Conservation (phyloP, 768 basidiomycete species). For the Vararia minispora region DNA sequence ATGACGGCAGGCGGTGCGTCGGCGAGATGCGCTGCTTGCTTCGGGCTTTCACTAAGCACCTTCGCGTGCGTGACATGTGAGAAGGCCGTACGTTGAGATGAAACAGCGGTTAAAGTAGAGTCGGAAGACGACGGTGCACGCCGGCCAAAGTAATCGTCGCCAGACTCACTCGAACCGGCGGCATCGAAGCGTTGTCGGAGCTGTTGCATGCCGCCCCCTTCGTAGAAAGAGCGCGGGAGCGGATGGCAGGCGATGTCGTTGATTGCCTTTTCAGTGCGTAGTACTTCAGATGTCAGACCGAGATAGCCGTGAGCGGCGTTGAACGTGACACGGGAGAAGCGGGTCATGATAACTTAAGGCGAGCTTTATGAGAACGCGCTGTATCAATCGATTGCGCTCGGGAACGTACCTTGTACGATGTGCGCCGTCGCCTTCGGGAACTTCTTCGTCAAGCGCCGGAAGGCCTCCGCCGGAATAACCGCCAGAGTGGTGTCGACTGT, state of each 20-base stretch:
- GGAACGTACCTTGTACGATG: slow-evolving; percentile 72
- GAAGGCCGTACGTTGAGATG: slow-evolving; percentile 15
- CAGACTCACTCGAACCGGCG: slow-evolving; percentile 29
- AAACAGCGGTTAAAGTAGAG: slow-evolving; percentile 2
- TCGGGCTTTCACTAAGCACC: slow-evolving; percentile 16
- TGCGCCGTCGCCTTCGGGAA: slow-evolving; percentile 96
- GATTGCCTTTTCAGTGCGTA: slow-evolving; percentile 93
- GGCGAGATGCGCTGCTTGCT: slow-evolving; percentile 15
- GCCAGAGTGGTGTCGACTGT: slow-evolving; percentile 91
- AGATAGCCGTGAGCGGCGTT: slow-evolving; percentile 95
- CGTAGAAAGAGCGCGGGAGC: slow-evolving; percentile 82
- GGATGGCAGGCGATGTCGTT: slow-evolving; percentile 97
- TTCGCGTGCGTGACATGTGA: neutral
- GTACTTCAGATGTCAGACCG: slow-evolving; percentile 87
- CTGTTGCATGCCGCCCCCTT: slow-evolving; percentile 80
- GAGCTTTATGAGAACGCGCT: slow-evolving; percentile 5
- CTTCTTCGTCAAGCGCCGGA: slow-evolving; percentile 86
- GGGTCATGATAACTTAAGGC: slow-evolving; percentile 69
- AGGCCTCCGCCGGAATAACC: slow-evolving; percentile 98
- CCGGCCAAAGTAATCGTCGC: slow-evolving; percentile 45
- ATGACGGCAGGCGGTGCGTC: slow-evolving; percentile 12
- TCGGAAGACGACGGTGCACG: slow-evolving; percentile 10
- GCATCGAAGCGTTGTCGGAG: slow-evolving; percentile 86
- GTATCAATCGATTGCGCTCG: neutral
- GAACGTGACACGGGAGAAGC: slow-evolving; percentile 96